Evolutionary conservation across 2,329 filamentous ascomycete genomes (phyloP).

Genomic region (Paecilomyces fulvus): DNA sequence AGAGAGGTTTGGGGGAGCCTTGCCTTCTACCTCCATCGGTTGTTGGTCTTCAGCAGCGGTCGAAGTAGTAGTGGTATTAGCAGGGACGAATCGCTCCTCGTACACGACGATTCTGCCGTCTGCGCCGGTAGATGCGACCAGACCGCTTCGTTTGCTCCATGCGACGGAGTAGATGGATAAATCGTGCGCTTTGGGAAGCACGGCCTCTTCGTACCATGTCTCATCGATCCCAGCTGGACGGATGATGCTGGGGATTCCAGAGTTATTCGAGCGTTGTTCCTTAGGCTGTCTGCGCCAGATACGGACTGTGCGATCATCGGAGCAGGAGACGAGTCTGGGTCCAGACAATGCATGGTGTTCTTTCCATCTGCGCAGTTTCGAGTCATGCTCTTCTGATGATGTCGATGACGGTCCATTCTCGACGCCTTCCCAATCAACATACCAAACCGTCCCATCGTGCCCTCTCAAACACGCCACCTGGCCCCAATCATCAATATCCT

Average conservation of each 20-base stretch:
- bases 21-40: conserved; percentile 17
- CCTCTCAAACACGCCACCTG: conserved; percentile 75
- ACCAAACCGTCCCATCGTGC: conserved; percentile 85
- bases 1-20: conserved; percentile 16
- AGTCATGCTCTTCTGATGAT: conserved; percentile 3
- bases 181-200: conserved; percentile 68
- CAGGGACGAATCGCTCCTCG: conserved; percentile 46
- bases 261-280: conserved; percentile 22
- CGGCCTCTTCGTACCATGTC: conserved; percentile 69
- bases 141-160: conserved; percentile 71
- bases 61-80: conserved; percentile 8
- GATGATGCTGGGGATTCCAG: conserved; percentile 80
- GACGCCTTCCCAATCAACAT: conserved; percentile 56
- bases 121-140: conserved; percentile 80
- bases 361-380: conserved; percentile 17
- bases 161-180: conserved; percentile 74
- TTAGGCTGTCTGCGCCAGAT: conserved; percentile 64
- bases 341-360: conserved; percentile 23
- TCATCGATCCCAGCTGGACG: conserved; percentile 63
- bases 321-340: conserved; percentile 67
- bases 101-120: conserved; percentile 79
- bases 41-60: conserved; percentile 15
- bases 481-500: conserved; percentile 90
- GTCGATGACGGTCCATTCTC: conserved; percentile 21
- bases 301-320: conserved; percentile 70